Evolutionary conservation across 192 early-diverging fungal species (phyloP).

Genomic region (Linderina pennispora): DNA sequence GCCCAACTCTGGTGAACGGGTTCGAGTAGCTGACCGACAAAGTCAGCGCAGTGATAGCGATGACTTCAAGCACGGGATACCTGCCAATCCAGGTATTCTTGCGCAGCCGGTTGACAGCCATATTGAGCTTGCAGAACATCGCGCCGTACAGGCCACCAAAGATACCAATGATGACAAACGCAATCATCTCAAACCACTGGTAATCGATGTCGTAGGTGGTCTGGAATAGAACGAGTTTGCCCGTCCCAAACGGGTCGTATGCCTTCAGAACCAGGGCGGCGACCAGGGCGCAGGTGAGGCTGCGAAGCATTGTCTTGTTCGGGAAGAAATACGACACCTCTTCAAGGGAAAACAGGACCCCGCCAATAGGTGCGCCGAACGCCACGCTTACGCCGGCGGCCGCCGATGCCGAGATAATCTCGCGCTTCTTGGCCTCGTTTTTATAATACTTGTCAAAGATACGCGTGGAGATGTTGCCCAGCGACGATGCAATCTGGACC

Average conservation of each 20-base stretch:
- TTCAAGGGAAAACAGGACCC: conserved; percentile 90
- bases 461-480: conserved; percentile 79
- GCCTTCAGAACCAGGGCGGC: conserved; percentile 52
- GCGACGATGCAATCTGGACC: conserved; percentile 85
- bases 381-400: conserved; percentile 93
- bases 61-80: conserved; percentile 71
- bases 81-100: conserved; percentile 63
- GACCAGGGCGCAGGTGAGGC: conserved; percentile 64
- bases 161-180: conserved; percentile 61
- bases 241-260: conserved; percentile 47
- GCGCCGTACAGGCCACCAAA: conserved; percentile 82
- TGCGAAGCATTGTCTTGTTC: conserved; percentile 58
- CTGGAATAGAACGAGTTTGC: conserved; percentile 54
- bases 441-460: conserved; percentile 87
- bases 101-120: conserved; percentile 61
- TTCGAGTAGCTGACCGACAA: conserved; percentile 70
- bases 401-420: conserved; percentile 87
- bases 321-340: conserved; percentile 84
- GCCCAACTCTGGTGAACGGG: conserved; percentile 78
- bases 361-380: conserved; percentile 96
- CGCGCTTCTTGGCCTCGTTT: conserved; percentile 91
- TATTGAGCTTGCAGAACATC: conserved; percentile 68
- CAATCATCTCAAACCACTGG: conserved; percentile 65
- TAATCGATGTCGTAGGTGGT: conserved; percentile 61
- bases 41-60: conserved; percentile 64